phyloP scores from a whole-genome alignment of 805 yeast genomes.

The Ogataea kodamae region DNA sequence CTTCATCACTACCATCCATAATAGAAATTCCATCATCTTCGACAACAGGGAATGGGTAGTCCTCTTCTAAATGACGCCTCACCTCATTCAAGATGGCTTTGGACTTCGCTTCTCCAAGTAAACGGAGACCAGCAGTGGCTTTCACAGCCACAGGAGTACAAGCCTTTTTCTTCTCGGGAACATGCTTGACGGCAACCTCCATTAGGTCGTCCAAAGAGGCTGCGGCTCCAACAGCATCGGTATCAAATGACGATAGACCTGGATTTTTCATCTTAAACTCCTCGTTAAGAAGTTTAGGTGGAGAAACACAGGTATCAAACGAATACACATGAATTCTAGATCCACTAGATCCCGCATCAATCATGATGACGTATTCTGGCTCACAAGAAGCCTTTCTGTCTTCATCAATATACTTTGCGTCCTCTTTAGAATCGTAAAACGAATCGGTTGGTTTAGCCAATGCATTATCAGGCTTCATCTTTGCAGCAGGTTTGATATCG shows the following conservation, averaged over 20 bases:
- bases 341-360: conserved; percentile 98
- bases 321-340: conserved; percentile 93
- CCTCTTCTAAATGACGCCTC: conserved; percentile 63
- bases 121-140: conserved; percentile 96
- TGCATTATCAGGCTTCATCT: too few species aligned
- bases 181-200: conserved; percentile 66
- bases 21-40: conserved; percentile 82
- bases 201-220: conserved; percentile 81
- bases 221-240: conserved; percentile 83
- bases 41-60: conserved; percentile 92
- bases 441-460: conserved; percentile 4
- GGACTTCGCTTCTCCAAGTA: conserved; percentile 75
- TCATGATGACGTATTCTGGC: conserved; percentile 80
- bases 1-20: conserved; percentile 97
- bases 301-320: conserved; percentile 80
- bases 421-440: conserved; percentile 13
- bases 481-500: too few species aligned
- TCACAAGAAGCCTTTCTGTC: conserved; percentile 33
- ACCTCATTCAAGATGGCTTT: conserved; percentile 72
- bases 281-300: conserved; percentile 79
- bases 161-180: conserved; percentile 66
- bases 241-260: conserved; percentile 82
- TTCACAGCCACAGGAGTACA: conserved; percentile 96
- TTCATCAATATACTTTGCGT: conserved; percentile 14
- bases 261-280: conserved; percentile 86